Conservation (phyloP, 2,329 filamentous ascomycete genomes). For the Lecanoromycetidae sp. region DNA sequence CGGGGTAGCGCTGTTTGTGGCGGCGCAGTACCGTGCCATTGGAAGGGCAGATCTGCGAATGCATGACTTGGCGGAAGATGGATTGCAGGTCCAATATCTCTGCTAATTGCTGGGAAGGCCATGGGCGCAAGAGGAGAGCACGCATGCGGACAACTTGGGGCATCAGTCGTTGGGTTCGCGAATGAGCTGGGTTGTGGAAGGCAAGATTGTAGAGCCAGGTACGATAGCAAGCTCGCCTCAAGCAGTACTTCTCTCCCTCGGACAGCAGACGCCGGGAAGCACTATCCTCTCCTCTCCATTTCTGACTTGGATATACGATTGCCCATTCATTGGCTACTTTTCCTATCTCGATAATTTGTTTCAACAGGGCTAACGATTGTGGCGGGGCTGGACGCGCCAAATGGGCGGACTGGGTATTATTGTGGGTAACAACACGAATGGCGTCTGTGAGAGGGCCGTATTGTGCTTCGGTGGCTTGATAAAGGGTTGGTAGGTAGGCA, state of each 20-base stretch:
- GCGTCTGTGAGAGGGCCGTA: slow-evolving; percentile 48
- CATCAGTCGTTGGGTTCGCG: slow-evolving; percentile 39
- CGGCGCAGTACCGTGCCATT: slow-evolving; percentile 49
- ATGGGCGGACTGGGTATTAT: slow-evolving; percentile 47
- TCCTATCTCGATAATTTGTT: slow-evolving; percentile 43
- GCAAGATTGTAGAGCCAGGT: slow-evolving; percentile 49
- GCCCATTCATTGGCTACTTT: slow-evolving; percentile 46
- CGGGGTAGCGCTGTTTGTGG: slow-evolving; percentile 44
- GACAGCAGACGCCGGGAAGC: slow-evolving; percentile 39
- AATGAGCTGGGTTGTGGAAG: slow-evolving; percentile 42
- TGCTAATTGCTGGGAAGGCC: slow-evolving; percentile 42
- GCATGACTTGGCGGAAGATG: slow-evolving; percentile 44
- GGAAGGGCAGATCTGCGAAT: slow-evolving; percentile 48
- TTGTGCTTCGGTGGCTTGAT: slow-evolving; percentile 41
- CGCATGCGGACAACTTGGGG: slow-evolving; percentile 36
- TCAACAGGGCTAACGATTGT: slow-evolving; percentile 43
- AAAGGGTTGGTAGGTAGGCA: slow-evolving; percentile 43
- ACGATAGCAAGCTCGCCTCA: slow-evolving; percentile 48
- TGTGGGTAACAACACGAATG: slow-evolving; percentile 48
- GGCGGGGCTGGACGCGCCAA: slow-evolving; percentile 37
- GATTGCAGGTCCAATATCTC: slow-evolving; percentile 48
- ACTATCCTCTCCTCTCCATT: slow-evolving; percentile 43
- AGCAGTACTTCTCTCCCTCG: slow-evolving; percentile 35
- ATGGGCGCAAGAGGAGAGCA: slow-evolving; percentile 47
- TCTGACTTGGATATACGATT: slow-evolving; percentile 50